Evolutionary conservation across 371 early-diverging fungal species (phyloP).

Genomic region (Blastocladiella emersonii): DNA sequence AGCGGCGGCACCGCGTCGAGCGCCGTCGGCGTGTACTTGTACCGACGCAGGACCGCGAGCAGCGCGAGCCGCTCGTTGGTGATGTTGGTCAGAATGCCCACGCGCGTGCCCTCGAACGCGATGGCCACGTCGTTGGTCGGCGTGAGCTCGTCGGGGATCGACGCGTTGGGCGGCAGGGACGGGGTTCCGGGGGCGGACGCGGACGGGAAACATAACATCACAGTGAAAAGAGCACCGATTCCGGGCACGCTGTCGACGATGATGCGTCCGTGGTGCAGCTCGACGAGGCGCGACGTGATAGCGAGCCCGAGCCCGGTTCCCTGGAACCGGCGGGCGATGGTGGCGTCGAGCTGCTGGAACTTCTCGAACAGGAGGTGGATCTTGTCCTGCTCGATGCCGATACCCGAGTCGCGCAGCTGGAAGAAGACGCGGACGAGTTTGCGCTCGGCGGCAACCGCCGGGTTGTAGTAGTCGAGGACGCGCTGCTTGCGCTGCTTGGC

Average conservation of each 20-base stretch:
- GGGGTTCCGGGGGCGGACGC: no score
- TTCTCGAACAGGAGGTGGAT: slow-evolving; percentile 1
- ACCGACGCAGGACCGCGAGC: no score
- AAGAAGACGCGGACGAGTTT: not conserved
- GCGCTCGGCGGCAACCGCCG: not conserved
- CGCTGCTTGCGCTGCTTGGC: not conserved
- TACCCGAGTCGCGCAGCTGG: slow-evolving; percentile 5
- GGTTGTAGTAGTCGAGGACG: not conserved
- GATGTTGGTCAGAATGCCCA: not conserved
- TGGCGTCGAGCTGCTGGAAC: slow-evolving; percentile 8
- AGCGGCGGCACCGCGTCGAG: not conserved
- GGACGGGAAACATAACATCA: not conserved
- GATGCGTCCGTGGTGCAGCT: slow-evolving; percentile 1
- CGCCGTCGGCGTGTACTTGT: no score
- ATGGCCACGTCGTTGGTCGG: not conserved
- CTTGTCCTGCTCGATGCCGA: slow-evolving; percentile 8
- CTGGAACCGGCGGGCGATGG: slow-evolving; percentile 7
- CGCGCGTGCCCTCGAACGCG: not conserved
- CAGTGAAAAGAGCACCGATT: not conserved
- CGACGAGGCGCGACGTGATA: slow-evolving; percentile 2
- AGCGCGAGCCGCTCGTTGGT: not conserved
- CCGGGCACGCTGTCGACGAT: not conserved
- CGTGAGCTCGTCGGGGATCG: not conserved
- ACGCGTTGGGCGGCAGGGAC: no score
- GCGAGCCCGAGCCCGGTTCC: slow-evolving; percentile 10